Percentiles rank a stretch among this genome's conserved stretches.
Evolutionary conservation across 441 rosid genomes (phyloP).

Genomic region (Jatropha multifida): DNA sequence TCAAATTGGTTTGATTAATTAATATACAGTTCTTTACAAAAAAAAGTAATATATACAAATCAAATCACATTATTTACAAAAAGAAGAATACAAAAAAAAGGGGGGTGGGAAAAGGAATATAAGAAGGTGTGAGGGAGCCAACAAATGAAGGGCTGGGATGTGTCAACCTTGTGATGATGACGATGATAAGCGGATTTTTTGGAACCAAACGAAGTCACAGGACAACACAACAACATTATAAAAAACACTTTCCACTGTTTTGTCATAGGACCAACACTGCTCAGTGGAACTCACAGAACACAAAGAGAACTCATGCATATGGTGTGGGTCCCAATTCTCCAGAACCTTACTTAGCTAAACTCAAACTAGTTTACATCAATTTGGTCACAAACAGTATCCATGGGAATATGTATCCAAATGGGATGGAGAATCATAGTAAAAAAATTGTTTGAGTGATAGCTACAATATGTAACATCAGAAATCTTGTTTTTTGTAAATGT

Average conservation of each 20-base stretch:
- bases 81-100: too few relatives aligned
- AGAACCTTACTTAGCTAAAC: not conserved
- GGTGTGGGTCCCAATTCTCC: conserved; percentile 21
- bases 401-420: not conserved
- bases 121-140: not conserved
- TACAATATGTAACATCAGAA: too few relatives aligned
- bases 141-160: not conserved
- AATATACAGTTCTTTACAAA: too few relatives aligned
- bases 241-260: conserved; percentile 2
- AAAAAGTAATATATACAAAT: too few relatives aligned
- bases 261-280: conserved; percentile 20
- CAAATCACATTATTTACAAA: too few relatives aligned
- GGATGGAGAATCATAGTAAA: too few relatives aligned
- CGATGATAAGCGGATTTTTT: conserved; percentile 20
- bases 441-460: too few relatives aligned
- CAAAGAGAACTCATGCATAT: not conserved
- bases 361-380: not conserved
- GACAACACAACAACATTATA: not conserved
- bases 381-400: not conserved
- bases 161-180: conserved; percentile 25
- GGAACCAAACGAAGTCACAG: conserved; percentile 14
- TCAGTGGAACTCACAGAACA: conserved; percentile 14
- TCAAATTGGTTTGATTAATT: too few relatives aligned
- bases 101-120: not conserved
- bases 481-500: too few relatives aligned